Conservation (phyloP, 176 grass and related monocot species). For the Oryza nivara region DNA sequence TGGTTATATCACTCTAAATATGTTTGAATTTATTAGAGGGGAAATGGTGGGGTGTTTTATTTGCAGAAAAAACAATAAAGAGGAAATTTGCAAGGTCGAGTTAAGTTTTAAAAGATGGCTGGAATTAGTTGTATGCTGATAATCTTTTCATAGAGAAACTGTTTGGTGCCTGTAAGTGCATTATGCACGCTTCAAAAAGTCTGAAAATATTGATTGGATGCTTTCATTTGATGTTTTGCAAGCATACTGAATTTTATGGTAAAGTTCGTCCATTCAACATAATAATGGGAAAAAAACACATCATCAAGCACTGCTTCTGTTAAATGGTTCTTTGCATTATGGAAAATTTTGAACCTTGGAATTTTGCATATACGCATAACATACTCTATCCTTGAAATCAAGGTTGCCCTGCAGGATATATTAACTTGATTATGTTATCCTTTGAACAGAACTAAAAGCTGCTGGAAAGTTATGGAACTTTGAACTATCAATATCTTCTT, state of each 20-base stretch:
- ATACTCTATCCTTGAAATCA: neutral
- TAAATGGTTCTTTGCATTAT: constrained; percentile 10
- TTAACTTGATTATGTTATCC: neutral
- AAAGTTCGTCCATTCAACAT: neutral
- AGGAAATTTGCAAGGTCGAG: constrained; percentile 12
- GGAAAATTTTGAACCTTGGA: neutral
- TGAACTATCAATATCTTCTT: constrained; percentile 22
- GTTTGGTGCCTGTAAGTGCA: neutral
- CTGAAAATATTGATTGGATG: constrained; percentile 10
- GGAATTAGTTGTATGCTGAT: constrained; percentile 33
- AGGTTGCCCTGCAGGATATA: neutral
- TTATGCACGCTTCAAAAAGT: neutral
- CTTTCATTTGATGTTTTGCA: neutral
- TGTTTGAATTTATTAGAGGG: neutral
- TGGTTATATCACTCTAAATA: neutral
- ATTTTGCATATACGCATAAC: constrained; percentile 13
- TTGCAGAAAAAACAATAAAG: neutral
- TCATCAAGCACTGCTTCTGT: neutral
- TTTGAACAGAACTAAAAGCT: neutral
- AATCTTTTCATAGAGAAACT: constrained; percentile 4
- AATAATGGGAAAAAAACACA: neutral
- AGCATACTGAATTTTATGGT: constrained; percentile 5
- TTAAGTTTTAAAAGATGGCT: constrained; percentile 3
- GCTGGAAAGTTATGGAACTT: constrained; percentile 19
- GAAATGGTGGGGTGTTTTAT: neutral